Conservation (phyloP, 352 stramenopile species). For the Phytophthora palmivora region DNA sequence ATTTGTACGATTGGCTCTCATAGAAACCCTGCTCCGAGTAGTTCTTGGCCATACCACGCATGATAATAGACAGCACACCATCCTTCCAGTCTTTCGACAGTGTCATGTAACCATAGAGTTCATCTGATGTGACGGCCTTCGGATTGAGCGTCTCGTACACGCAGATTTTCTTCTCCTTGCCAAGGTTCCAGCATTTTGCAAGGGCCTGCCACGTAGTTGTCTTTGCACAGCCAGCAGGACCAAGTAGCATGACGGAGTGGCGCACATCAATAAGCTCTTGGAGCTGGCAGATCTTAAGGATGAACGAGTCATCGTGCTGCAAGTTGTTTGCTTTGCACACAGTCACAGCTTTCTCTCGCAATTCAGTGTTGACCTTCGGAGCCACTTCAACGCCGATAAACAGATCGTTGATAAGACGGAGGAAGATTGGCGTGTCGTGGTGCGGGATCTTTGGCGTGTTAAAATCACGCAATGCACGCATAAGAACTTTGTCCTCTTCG, state of each 20-base stretch:
- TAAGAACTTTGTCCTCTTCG: constrained; percentile 89
- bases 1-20: constrained; percentile 94
- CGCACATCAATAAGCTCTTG: constrained; percentile 91
- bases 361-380: constrained; percentile 93
- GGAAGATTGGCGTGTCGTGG: constrained; percentile 89
- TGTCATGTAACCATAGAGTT: constrained; percentile 95
- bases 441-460: constrained; percentile 91
- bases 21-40: constrained; percentile 94
- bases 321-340: constrained; percentile 92
- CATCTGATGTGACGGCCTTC: constrained; percentile 90
- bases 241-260: constrained; percentile 89
- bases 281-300: constrained; percentile 88
- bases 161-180: constrained; percentile 90
- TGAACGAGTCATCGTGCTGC: constrained; percentile 87
- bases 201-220: constrained; percentile 89
- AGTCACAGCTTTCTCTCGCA: constrained; percentile 92
- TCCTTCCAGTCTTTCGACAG: constrained; percentile 92
- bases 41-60: constrained; percentile 92
- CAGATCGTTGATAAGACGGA: constrained; percentile 86
- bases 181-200: constrained; percentile 88
- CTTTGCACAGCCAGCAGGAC: constrained; percentile 83
- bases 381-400: constrained; percentile 95
- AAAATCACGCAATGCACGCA: constrained; percentile 87
- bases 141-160: constrained; percentile 91
- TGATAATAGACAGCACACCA: constrained; percentile 90